Percentiles rank a stretch among this genome's conserved stretches.
Conservation (phyloP, 2,329 filamentous ascomycete genomes). For the Trichoderma sp. region DNA sequence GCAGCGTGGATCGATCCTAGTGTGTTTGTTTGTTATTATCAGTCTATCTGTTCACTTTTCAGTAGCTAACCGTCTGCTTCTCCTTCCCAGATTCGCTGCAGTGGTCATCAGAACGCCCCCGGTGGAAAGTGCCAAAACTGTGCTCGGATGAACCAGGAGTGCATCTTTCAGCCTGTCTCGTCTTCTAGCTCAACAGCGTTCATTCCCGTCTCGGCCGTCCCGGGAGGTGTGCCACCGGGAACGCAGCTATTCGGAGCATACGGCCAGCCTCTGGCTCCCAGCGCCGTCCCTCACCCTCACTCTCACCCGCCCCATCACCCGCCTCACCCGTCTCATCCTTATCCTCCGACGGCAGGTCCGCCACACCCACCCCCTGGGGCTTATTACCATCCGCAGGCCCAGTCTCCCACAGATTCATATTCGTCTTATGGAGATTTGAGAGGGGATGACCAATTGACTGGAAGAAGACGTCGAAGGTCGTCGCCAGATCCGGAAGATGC, state of each 20-base stretch:
- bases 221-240: slow-evolving; percentile 57
- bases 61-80: neutral
- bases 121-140: slow-evolving; percentile 62
- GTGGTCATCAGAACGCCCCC: slow-evolving; percentile 57
- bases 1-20: neutral
- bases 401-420: slow-evolving; percentile 46
- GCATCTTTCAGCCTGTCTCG: slow-evolving; percentile 59
- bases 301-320: neutral
- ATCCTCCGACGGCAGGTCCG: slow-evolving; percentile 23
- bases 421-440: slow-evolving; percentile 40
- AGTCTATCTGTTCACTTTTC: neutral
- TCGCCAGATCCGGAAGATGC: slow-evolving; percentile 42
- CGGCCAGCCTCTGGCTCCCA: slow-evolving; percentile 52
- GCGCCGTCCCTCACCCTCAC: slow-evolving; percentile 27
- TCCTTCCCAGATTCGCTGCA: slow-evolving; percentile 54
- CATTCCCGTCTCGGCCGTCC: slow-evolving; percentile 57
- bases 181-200: slow-evolving; percentile 57
- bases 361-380: slow-evolving; percentile 35
- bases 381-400: slow-evolving; percentile 40
- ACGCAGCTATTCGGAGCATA: slow-evolving; percentile 58
- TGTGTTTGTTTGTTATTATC: neutral
- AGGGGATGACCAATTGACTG: slow-evolving; percentile 33
- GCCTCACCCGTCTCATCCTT: slow-evolving; percentile 25
- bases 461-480: slow-evolving; percentile 38
- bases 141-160: slow-evolving; percentile 61